Conservation (phyloP, 75 land plant genomes). For the Pseudotsuga menziesii region DNA sequence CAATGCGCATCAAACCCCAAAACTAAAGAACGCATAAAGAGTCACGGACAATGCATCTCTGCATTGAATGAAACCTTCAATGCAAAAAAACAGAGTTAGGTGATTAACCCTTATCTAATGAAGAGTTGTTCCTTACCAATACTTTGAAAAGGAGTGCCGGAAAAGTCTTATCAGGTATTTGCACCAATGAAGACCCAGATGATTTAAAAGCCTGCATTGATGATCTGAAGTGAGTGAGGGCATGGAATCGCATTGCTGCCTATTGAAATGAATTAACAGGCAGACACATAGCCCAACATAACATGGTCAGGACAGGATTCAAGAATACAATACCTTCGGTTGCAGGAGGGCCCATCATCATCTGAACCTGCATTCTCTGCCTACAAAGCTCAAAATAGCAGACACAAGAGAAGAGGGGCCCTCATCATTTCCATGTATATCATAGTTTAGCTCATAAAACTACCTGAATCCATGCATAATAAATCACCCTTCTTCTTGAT, state of each 20-base stretch:
- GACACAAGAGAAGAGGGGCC: background rate
- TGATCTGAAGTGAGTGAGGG: background rate
- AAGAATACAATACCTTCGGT: background rate
- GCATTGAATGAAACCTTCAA: no score
- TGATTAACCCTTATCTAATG: no score
- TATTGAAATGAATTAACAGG: background rate
- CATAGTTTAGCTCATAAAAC: background rate
- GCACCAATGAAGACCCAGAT: background rate
- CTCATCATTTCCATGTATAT: background rate
- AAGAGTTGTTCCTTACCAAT: no score
- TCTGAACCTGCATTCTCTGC: slow-evolving; percentile 8
- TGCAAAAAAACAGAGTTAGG: no score
- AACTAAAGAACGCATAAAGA: background rate
- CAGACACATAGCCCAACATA: background rate
- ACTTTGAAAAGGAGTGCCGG: no score
- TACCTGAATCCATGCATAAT: background rate
- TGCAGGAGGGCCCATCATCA: slow-evolving; percentile 6
- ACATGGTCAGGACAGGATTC: background rate
- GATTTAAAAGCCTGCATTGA: slow-evolving; percentile 1
- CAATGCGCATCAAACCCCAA: background rate
- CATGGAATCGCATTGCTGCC: background rate
- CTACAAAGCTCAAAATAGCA: slow-evolving; percentile 5
- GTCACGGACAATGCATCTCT: background rate
- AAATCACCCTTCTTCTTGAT: background rate
- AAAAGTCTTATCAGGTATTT: background rate